phyloP scores from a whole-genome alignment of 2,329 filamentous ascomycete species.

The Alternaria rosae region DNA sequence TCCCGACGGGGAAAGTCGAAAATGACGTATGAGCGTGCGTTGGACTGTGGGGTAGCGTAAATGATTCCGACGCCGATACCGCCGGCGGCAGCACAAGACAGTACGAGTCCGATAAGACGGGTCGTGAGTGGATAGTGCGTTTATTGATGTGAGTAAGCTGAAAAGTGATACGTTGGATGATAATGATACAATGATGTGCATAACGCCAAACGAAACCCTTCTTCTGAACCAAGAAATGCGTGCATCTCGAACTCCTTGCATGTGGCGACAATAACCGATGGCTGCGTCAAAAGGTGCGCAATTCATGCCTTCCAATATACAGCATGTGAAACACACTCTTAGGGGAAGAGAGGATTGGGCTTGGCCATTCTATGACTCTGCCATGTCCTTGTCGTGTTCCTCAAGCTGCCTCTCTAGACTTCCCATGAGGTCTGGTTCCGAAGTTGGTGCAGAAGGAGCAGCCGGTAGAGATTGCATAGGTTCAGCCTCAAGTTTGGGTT shows the following conservation, averaged over 20 bases:
- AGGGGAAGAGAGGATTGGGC: not conserved
- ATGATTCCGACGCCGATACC: not conserved
- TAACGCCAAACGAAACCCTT: constrained; percentile 1
- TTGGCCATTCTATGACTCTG: constrained; percentile 17
- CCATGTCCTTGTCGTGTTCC: constrained; percentile 35
- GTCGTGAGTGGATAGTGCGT: not conserved
- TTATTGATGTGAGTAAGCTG: not conserved
- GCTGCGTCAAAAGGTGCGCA: not conserved
- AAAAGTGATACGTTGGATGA: not conserved
- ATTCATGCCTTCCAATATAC: not conserved
- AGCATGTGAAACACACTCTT: not conserved
- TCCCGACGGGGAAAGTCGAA: constrained; percentile 29
- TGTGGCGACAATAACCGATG: not conserved
- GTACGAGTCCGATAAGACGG: not conserved
- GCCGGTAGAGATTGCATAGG: constrained; percentile 11
- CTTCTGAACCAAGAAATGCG: not conserved
- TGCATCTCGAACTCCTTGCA: not conserved
- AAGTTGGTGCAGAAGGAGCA: constrained; percentile 26
- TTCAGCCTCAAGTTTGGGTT: not conserved
- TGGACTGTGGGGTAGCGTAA: constrained; percentile 6
- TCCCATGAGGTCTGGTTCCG: constrained; percentile 56
- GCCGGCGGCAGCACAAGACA: not conserved
- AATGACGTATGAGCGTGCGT: constrained; percentile 25
- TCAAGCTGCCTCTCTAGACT: constrained; percentile 57
- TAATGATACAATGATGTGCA: constrained; percentile 15